Percentiles rank a stretch among this genome's conserved stretches.
phyloP scores from a whole-genome alignment of 768 basidiomycete species.

The Punctularia strigosozonata region DNA sequence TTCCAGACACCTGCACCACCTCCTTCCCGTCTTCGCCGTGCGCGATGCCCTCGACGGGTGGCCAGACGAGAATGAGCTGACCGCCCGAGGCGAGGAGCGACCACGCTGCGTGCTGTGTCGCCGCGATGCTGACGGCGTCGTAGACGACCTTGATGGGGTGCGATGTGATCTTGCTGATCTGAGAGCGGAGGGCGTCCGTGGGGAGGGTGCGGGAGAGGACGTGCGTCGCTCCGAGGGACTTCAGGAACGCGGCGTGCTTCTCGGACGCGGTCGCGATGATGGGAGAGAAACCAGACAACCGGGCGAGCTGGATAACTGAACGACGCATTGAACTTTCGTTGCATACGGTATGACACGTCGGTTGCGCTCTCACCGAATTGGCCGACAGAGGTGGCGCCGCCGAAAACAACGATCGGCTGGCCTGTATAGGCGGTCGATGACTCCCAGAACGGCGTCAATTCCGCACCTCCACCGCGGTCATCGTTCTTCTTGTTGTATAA shows the following conservation, averaged over 20 bases:
- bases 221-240: conserved; percentile 18
- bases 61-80: conserved; percentile 5
- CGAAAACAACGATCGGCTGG: conserved; percentile 14
- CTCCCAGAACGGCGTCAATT: conserved; percentile 11
- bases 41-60: neutral
- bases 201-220: conserved; percentile 13
- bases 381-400: conserved; percentile 16
- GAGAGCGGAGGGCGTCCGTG: neutral
- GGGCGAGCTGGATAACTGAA: conserved; percentile 16
- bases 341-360: conserved; percentile 2
- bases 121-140: conserved; percentile 13
- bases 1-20: conserved; percentile 3
- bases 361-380: conserved; percentile 12
- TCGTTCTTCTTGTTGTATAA: conserved; percentile 11
- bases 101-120: conserved; percentile 12
- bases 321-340: conserved; percentile 1
- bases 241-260: conserved; percentile 12
- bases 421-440: conserved; percentile 11
- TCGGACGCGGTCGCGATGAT: conserved; percentile 18
- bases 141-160: conserved; percentile 13
- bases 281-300: conserved; percentile 19
- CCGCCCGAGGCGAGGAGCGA: conserved; percentile 14
- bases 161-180: conserved; percentile 7
- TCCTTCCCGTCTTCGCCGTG: conserved; percentile 7
- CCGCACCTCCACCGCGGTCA: neutral